phyloP scores from a whole-genome alignment of 2,329 filamentous ascomycete species.

The Beauveria rudraprayagi region DNA sequence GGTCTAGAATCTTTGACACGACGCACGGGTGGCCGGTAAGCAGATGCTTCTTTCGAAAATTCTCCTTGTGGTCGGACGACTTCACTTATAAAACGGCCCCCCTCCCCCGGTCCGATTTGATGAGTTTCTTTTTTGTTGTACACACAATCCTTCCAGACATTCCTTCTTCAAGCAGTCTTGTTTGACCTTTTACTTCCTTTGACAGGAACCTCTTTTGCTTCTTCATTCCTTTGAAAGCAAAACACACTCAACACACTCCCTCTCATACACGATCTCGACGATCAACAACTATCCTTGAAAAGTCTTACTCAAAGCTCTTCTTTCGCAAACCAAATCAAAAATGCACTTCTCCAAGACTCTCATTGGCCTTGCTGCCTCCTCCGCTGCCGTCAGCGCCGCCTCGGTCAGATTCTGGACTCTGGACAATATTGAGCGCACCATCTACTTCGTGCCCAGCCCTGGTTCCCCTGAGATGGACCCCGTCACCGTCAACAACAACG shows the following conservation, averaged over 20 bases:
- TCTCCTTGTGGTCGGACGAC: neutral
- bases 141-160: slow-evolving; percentile 7
- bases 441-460: slow-evolving; percentile 42
- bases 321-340: slow-evolving; percentile 27
- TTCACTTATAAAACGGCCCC: slow-evolving; percentile 6
- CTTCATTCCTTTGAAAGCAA: slow-evolving; percentile 14
- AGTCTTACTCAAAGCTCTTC: neutral
- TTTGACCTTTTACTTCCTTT: slow-evolving; percentile 11
- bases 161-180: slow-evolving; percentile 4
- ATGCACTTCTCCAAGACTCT: slow-evolving; percentile 47
- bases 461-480: slow-evolving; percentile 28
- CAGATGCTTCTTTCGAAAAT: slow-evolving; percentile 5
- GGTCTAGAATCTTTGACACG: slow-evolving; percentile 11
- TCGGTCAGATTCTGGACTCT: slow-evolving; percentile 51
- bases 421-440: slow-evolving; percentile 40
- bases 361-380: slow-evolving; percentile 35
- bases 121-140: neutral
- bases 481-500: slow-evolving; percentile 31
- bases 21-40: neutral
- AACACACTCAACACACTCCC: slow-evolving; percentile 11
- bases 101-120: slow-evolving; percentile 5
- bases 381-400: slow-evolving; percentile 37
- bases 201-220: slow-evolving; percentile 10
- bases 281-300: slow-evolving; percentile 13
- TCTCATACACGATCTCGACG: slow-evolving; percentile 12